Conservation (phyloP, 2,329 filamentous ascomycete genomes). For the Penicillium polonicum region DNA sequence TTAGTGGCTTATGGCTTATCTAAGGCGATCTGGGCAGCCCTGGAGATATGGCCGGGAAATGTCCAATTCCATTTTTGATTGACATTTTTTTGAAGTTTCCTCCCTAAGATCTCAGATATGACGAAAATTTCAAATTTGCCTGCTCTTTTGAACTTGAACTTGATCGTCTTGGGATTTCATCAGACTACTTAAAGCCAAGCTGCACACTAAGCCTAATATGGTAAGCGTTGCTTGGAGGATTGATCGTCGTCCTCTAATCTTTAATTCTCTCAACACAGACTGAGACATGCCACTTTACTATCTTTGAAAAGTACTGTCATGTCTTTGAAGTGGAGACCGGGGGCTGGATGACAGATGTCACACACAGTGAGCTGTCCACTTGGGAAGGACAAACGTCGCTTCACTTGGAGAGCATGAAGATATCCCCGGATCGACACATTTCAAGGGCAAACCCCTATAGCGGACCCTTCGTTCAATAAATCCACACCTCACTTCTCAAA, state of each 20-base stretch:
- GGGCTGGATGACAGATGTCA: conserved; percentile 7
- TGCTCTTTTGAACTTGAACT: neutral
- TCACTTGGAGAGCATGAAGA: neutral
- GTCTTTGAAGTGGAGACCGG: conserved; percentile 12
- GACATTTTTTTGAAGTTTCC: neutral
- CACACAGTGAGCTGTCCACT: neutral
- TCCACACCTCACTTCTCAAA: neutral
- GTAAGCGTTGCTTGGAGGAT: conserved; percentile 14
- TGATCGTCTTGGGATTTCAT: neutral
- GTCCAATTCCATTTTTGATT: neutral
- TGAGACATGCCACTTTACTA: conserved; percentile 20
- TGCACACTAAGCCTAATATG: conserved; percentile 13
- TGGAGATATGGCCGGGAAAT: neutral
- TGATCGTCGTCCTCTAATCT: conserved; percentile 12
- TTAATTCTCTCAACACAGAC: neutral
- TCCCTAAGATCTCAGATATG: neutral
- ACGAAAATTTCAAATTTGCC: neutral
- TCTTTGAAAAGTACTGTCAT: conserved; percentile 4
- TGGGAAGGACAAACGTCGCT: neutral
- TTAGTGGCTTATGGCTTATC: conserved; percentile 5
- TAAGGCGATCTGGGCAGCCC: conserved; percentile 1
- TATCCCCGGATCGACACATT: conserved; percentile 21
- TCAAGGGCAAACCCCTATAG: conserved; percentile 2
- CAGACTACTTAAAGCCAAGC: conserved; percentile 3
- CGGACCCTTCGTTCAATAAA: conserved; percentile 2